Percentiles rank a stretch among this genome's conserved stretches.
Evolutionary conservation across 257 asterid genomes (phyloP).

Genomic region (Thymus mandschuricus): DNA sequence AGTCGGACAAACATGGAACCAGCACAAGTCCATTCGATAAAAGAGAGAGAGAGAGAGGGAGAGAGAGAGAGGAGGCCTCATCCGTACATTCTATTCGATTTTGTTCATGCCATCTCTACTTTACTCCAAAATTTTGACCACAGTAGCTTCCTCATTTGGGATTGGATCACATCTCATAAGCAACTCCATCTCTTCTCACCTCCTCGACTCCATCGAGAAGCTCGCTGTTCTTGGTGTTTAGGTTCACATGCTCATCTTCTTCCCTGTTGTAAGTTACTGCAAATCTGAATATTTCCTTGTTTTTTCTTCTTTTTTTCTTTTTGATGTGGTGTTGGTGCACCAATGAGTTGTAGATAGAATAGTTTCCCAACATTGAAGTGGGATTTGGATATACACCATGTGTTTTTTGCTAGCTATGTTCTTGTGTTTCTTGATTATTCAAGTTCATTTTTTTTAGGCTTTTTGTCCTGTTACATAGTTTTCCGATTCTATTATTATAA

Average conservation of each 20-base stretch:
- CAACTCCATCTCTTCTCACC: not conserved
- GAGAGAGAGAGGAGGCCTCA: too few species aligned
- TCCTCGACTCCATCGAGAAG: not conserved
- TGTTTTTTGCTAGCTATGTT: conserved; percentile 7
- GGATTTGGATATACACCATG: conserved; percentile 1
- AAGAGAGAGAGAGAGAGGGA: not conserved
- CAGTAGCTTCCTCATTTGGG: conserved; percentile 25
- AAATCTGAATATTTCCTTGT: not conserved
- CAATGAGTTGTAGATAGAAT: conserved; percentile 12
- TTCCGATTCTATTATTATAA: too few species aligned
- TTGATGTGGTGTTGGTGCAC: not conserved
- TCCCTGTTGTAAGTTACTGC: not conserved
- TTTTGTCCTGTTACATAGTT: too few species aligned
- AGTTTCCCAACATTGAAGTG: conserved; percentile 15
- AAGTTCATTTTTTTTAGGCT: too few species aligned
- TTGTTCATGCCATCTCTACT: not conserved
- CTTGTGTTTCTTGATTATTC: conserved; percentile 16
- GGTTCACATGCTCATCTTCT: conserved; percentile 9
- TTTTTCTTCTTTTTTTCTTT: not conserved
- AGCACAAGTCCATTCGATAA: conserved; percentile 31
- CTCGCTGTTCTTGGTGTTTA: conserved; percentile 10
- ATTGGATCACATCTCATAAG: conserved; percentile 17
- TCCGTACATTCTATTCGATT: conserved; percentile 23
- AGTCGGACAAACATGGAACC: conserved; percentile 43
- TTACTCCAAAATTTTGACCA: conserved; percentile 40